Evolutionary conservation across 2,329 filamentous ascomycete genomes (phyloP), one percentile per base, ranked within the genome.

Genomic region (Fusarium sp.): DNA sequence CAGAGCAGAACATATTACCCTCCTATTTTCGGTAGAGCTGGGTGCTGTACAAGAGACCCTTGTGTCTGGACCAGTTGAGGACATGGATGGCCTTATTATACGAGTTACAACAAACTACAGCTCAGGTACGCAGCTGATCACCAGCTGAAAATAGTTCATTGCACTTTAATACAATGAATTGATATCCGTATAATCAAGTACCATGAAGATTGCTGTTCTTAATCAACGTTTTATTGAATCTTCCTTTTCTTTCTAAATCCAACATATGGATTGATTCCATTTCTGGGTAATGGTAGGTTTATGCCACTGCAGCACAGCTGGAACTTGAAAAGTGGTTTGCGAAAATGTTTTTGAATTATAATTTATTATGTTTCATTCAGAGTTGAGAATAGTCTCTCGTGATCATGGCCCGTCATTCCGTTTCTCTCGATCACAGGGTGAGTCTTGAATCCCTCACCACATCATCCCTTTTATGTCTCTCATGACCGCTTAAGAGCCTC

Each of bases 401-500:
- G 11, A 7, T 7, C 34, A 25, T 43, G 18, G 18, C 41, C 13
- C 9, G 21, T 18, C 21, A 16, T 11, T 4, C 21, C 14, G 18
- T 11, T 16, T n/a, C 34, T 37, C 34, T 37, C 18, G 7, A n/a
- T 37, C 18, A n/a, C 18, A 37, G 34, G 34, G n/a, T n/a, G 34
- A 37, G 10, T n/a, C 34, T 37, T 18, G 32, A 18, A 16, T 11
- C 41, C 41, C 14, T 43, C 25, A 13, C 8, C 4, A n/a, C 8
- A 18, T 25, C n/a, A 30, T 23, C 12, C 18, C 5, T 10, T 40
- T 20, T 25, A 28, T 18, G 5, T 28, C 12, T 13, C 10, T 21
- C 6, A 21, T 32, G 4, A 18, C 27, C 18, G 12, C 13, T 63
- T 51, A 86, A 18, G 83, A 80, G 28, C 85, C 85, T 9, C 85